Base-by-base conservation (phyloP, 108 stramenopile genomes). In the Parietichytrium sp. region DNA sequence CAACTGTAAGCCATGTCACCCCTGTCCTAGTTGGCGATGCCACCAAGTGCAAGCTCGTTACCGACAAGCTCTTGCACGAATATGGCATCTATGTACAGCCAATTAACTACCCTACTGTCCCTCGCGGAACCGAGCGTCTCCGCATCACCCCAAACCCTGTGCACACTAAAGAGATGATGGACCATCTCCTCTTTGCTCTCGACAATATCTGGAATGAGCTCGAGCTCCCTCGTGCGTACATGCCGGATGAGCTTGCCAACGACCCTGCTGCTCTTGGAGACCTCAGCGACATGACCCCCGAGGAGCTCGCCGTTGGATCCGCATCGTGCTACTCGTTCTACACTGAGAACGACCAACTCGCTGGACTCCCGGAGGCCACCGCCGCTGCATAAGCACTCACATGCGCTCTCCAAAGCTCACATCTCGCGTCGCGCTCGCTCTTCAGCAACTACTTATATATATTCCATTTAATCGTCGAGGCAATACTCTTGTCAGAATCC, bases 31-130 rank as follows among this genome's bases (percentile, higher is more conserved):
- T 82, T 13, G 82, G 82, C 10, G 82, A 82, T 47, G 77, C 82
- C 33, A 18, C 23, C 55, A 82, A 82, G 50, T 54, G 38, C 72
- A 38, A 82, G 82, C 23, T 16, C 33, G 82, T 80, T 51, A 81
- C 82, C 16, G 78, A 82, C 30, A 82, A 81, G 6, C 82, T 82
- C 38, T 33, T 77, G 15, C 6, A 80, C 20, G 38, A 82, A 25
- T 48, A 61, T 61, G 79, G 79, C 25, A 78, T 82, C 23, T 82
- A 82, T 49, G 30, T 82, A 16, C 82, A 82, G 82, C 82, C 82
- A 49, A 82, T 82, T 49, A 82, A 82, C 82, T 82, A 42, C 72
- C 82, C 82, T 29, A 82, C 82, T 1, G 82, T 82, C 4, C 72
- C 55, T n/a, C 51, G 82, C 23, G 82, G 82, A 12, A 77, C 51